A percentile compares a stretch with the other conserved stretches of the same genome.
These are phyloP conservation scores for Micractinium sp. DNA, from an alignment of 139 green algal species.

Conservation along the genomic window DNA sequence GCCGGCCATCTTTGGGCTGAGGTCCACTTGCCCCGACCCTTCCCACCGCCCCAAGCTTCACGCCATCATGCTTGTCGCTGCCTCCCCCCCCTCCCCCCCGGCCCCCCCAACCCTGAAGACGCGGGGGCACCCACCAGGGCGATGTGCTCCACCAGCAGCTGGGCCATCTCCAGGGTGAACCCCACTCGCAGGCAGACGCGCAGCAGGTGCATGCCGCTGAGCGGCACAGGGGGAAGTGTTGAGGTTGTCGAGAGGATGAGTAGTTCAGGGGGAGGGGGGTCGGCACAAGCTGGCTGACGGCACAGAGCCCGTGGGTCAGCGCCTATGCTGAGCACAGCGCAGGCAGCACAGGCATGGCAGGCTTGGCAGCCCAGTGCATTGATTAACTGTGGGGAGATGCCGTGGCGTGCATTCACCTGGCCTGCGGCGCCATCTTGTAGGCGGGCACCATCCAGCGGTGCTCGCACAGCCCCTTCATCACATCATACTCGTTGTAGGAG, in stretches of 20 bases:
- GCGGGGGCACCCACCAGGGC: background rate
- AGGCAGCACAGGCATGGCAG: background rate
- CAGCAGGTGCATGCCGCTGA: constrained; percentile 39
- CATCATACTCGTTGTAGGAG: constrained; percentile 25
- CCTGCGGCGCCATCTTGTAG: constrained; percentile 70
- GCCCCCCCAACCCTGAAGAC: background rate
- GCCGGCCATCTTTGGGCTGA: no score
- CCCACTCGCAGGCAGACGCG: constrained; percentile 54
- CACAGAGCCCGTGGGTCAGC: no score
- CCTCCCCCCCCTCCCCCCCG: background rate
- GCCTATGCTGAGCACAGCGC: no score
- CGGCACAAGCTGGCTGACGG: background rate
- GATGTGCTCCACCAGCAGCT: constrained; percentile 51
- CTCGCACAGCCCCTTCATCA: constrained; percentile 17
- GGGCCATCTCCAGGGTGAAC: constrained; percentile 49
- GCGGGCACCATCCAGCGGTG: constrained; percentile 55
- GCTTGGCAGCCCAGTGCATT: background rate
- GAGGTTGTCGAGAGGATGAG: no score
- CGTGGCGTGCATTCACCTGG: constrained; percentile 10
- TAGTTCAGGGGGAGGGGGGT: background rate
- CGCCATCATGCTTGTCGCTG: background rate
- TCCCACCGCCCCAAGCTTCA: background rate
- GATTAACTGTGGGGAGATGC: no score
- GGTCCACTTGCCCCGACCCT: background rate
- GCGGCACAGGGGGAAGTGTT: background rate